Percentiles rank a stretch among this genome's conserved stretches.
These are phyloP conservation scores for Dictyostelium brefeldianum DNA, from an alignment of 78 protist genomes.

Conservation along the genomic window DNA sequence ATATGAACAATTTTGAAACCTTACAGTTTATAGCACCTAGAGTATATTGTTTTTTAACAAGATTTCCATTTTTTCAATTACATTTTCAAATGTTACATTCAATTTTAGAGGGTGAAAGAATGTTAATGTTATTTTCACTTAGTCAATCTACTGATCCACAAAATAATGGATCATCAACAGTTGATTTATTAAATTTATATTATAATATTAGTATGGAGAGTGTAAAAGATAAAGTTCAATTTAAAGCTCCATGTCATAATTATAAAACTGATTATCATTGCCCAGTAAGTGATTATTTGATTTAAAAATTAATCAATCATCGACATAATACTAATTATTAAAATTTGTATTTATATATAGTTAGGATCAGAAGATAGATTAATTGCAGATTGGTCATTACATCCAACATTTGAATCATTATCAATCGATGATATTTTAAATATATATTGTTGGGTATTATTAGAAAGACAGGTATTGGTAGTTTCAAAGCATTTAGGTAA, in stretches of 20 bases:
- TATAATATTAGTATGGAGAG: conserved; percentile 48
- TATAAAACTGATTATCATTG: conserved; percentile 76
- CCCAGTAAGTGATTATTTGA: conserved; percentile 16
- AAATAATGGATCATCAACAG: conserved; percentile 6
- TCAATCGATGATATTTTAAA: conserved; percentile 47
- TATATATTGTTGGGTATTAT: conserved; percentile 35
- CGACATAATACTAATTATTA: not conserved
- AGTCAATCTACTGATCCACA: conserved; percentile 51
- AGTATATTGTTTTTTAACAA: conserved; percentile 64
- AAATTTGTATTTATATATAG: not conserved
- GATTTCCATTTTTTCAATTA: conserved; percentile 79
- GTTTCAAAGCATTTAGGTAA: conserved; percentile 63
- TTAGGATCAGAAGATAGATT: conserved; percentile 58
- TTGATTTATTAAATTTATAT: conserved; percentile 60
- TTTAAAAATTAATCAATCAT: too few relatives aligned
- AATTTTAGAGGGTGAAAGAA: conserved; percentile 71
- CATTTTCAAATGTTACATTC: conserved; percentile 77
- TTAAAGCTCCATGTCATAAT: conserved; percentile 62
- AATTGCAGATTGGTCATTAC: conserved; percentile 82
- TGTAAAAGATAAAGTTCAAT: conserved; percentile 59
- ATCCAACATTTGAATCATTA: conserved; percentile 26
- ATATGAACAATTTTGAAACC: not conserved
- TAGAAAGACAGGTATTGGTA: conserved; percentile 67
- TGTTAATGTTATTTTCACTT: conserved; percentile 69
- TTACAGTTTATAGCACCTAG: conserved; percentile 77